These are phyloP conservation scores for Cadophora gregata DNA, from an alignment of 2,329 filamentous ascomycete species.

Conservation along the genomic window DNA sequence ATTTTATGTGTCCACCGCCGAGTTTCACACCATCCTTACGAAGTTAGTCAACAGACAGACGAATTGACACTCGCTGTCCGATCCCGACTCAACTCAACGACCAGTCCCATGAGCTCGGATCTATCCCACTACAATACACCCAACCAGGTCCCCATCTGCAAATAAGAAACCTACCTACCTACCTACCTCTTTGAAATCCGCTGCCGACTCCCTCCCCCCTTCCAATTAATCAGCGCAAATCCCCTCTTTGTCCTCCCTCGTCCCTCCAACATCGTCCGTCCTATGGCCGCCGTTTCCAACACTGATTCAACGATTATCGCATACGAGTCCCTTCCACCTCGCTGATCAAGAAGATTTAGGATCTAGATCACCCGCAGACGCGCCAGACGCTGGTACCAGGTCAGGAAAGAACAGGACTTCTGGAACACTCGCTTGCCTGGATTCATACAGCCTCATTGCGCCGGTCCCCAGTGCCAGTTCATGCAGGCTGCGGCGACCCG, in stretches of 20 bases:
- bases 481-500: slow-evolving; percentile 28
- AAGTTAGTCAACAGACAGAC: slow-evolving; percentile 7
- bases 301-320: slow-evolving; percentile 20
- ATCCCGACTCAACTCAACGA: background rate
- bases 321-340: slow-evolving; percentile 26
- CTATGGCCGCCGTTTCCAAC: slow-evolving; percentile 27
- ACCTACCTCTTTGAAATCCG: slow-evolving; percentile 3
- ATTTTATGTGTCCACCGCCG: slow-evolving; percentile 3
- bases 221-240: slow-evolving; percentile 38
- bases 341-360: slow-evolving; percentile 16
- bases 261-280: slow-evolving; percentile 16
- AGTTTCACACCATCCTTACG: background rate
- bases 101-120: slow-evolving; percentile 14
- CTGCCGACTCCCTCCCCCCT: slow-evolving; percentile 20
- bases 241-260: slow-evolving; percentile 23
- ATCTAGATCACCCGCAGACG: slow-evolving; percentile 28
- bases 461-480: slow-evolving; percentile 21
- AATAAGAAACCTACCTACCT: background rate
- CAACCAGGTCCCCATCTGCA: background rate
- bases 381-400: slow-evolving; percentile 24
- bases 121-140: background rate
- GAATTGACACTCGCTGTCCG: background rate
- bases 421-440: slow-evolving; percentile 11
- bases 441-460: slow-evolving; percentile 22
- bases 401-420: background rate